phyloP scores from a whole-genome alignment of 2,329 filamentous ascomycete species.

The Chaetomium sp. region DNA sequence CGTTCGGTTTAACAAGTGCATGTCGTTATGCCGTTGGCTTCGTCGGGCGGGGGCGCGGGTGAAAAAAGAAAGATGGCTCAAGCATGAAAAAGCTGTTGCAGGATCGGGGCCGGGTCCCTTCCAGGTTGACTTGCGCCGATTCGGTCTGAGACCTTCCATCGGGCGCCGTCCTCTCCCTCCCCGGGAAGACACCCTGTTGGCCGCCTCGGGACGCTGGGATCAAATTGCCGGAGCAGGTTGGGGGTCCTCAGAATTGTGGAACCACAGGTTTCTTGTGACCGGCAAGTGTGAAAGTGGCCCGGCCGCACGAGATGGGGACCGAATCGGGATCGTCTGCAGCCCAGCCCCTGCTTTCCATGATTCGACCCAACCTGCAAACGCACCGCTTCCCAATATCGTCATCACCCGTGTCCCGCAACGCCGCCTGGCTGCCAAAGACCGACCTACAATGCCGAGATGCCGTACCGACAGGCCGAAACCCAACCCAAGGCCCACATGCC shows the following conservation, averaged over 20 bases:
- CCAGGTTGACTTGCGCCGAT: background rate
- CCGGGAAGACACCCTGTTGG: conserved; percentile 21
- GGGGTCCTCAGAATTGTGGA: conserved; percentile 6
- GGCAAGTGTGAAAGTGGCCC: conserved; percentile 1
- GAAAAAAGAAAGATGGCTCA: conserved; percentile 6
- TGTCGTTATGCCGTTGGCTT: background rate
- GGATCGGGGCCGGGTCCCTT: background rate
- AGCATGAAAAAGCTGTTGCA: background rate
- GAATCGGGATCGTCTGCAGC: conserved; percentile 30
- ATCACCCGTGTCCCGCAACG: background rate
- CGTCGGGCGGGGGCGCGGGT: too few relatives aligned
- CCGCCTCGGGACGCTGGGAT: conserved; percentile 13
- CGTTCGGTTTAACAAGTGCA: background rate
- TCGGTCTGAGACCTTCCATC: background rate
- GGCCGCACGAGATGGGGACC: conserved; percentile 19
- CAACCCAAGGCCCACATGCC: conserved; percentile 1
- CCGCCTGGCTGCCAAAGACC: background rate
- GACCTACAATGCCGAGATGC: conserved; percentile 4
- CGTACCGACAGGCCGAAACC: background rate
- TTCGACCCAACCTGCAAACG: conserved; percentile 17
- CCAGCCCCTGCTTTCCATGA: conserved; percentile 17
- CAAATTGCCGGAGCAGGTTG: conserved; percentile 21
- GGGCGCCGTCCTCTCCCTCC: background rate
- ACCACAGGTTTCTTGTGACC: conserved; percentile 6
- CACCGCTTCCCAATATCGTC: background rate